Evolutionary conservation across 345 rosid genomes (phyloP).

Genomic region (Pistacia vera): DNA sequence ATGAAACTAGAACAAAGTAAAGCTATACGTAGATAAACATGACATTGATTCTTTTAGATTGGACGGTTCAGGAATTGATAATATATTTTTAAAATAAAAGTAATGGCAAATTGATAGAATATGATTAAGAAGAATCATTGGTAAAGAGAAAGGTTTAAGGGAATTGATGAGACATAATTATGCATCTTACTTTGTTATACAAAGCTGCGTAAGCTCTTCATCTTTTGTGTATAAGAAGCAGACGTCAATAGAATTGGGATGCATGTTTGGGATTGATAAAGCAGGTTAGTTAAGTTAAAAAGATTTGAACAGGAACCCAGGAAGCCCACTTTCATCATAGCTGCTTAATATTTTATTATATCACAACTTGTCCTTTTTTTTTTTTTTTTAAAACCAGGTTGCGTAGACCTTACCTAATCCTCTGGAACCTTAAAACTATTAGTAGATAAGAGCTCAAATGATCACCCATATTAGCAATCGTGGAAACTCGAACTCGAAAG

Average conservation of each 20-base stretch:
- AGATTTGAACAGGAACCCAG: no score
- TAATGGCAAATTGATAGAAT: neutral
- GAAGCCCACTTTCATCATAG: no score
- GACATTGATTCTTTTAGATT: neutral
- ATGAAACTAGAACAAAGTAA: neutral
- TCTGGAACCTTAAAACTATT: no score
- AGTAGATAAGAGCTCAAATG: no score
- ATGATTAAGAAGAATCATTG: constrained; percentile 1
- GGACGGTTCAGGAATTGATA: neutral
- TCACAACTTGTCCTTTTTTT: no score
- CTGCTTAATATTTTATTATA: no score
- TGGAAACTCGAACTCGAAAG: no score
- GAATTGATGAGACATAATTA: constrained; percentile 22
- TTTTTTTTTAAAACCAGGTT: no score
- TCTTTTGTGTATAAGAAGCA: constrained; percentile 20
- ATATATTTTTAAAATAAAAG: neutral
- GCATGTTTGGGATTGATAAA: no score
- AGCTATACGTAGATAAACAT: neutral
- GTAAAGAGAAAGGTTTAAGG: constrained; percentile 22
- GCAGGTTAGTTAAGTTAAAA: no score
- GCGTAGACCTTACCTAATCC: no score
- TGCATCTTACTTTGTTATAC: constrained; percentile 11
- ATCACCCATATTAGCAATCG: no score
- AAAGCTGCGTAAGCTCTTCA: constrained; percentile 5
- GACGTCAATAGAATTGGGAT: neutral